phyloP scores from a whole-genome alignment of 2,329 filamentous ascomycete species.

The Claviceps sp. region DNA sequence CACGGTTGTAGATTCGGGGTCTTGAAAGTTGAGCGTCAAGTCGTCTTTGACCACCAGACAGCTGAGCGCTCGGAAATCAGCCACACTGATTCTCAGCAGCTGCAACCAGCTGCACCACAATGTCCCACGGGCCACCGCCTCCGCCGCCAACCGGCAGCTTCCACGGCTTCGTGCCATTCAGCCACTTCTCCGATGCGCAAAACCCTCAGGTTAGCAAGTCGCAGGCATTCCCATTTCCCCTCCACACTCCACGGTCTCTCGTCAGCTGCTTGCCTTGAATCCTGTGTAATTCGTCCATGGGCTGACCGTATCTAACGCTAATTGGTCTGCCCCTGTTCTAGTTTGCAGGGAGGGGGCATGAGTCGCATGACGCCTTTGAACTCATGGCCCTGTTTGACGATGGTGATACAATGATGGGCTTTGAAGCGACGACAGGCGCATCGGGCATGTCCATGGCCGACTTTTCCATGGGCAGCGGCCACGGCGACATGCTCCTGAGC shows the following conservation, averaged over 20 bases:
- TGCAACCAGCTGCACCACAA: not conserved
- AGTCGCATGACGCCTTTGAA: constrained; percentile 17
- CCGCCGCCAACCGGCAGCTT: constrained; percentile 4
- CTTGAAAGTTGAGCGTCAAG: no score
- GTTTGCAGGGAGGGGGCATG: constrained; percentile 11
- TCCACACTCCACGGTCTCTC: not conserved
- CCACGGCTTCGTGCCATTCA: constrained; percentile 3
- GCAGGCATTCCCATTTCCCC: not conserved
- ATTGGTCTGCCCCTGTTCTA: not conserved
- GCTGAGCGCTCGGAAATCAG: no score
- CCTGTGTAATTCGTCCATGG: not conserved
- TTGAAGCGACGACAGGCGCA: no score
- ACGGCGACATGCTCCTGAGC: no score
- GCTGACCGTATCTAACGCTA: not conserved
- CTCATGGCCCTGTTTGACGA: constrained; percentile 32
- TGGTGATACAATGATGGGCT: constrained; percentile 6
- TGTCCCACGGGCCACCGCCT: constrained; percentile 6
- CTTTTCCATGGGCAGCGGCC: no score
- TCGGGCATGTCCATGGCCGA: no score
- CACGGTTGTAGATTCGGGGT: constrained; percentile 1
- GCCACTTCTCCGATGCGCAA: constrained; percentile 1
- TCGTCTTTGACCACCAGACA: no score
- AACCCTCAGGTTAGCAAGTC: constrained; percentile 3
- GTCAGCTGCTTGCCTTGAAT: not conserved
- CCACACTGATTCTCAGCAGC: no score